Conservation (phyloP, 1,139 yeast species). For the Saccharomyces hybrid region DNA sequence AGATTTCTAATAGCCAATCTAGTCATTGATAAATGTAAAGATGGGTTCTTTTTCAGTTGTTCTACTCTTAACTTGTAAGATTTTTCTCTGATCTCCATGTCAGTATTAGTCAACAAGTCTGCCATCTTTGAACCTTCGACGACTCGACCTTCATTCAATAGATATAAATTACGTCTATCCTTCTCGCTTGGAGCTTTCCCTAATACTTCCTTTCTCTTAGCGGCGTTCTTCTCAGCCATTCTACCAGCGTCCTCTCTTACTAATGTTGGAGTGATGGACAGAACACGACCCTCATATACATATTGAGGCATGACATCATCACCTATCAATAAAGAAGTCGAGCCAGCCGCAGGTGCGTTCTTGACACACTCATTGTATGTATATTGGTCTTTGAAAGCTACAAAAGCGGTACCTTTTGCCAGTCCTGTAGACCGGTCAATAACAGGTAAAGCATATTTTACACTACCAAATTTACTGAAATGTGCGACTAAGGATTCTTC, state of each 20-base stretch:
- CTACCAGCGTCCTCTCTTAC: constrained; percentile 75
- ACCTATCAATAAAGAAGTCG: constrained; percentile 75
- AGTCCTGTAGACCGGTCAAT: constrained; percentile 77
- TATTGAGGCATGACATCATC: constrained; percentile 88
- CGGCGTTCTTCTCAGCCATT: constrained; percentile 67
- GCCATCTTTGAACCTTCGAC: constrained; percentile 77
- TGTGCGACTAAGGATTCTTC: constrained; percentile 69
- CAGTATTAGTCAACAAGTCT: constrained; percentile 56
- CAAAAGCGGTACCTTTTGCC: constrained; percentile 93
- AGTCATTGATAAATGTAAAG: constrained; percentile 83
- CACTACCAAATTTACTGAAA: constrained; percentile 76
- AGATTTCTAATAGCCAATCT: constrained; percentile 89
- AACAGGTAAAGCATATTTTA: constrained; percentile 90
- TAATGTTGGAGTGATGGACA: constrained; percentile 77
- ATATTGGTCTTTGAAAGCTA: constrained; percentile 62
- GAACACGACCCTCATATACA: constrained; percentile 86
- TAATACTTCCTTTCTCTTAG: constrained; percentile 61
- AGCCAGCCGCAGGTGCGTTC: constrained; percentile 70
- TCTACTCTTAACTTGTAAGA: constrained; percentile 81
- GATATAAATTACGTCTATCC: constrained; percentile 77
- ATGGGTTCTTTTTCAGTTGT: constrained; percentile 84
- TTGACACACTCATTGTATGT: constrained; percentile 63
- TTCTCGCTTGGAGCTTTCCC: constrained; percentile 77
- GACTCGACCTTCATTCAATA: constrained; percentile 91
- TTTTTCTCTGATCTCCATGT: constrained; percentile 81